phyloP scores from a whole-genome alignment of 1,139 yeast genomes.

The Debaryomyces subglobosus region DNA sequence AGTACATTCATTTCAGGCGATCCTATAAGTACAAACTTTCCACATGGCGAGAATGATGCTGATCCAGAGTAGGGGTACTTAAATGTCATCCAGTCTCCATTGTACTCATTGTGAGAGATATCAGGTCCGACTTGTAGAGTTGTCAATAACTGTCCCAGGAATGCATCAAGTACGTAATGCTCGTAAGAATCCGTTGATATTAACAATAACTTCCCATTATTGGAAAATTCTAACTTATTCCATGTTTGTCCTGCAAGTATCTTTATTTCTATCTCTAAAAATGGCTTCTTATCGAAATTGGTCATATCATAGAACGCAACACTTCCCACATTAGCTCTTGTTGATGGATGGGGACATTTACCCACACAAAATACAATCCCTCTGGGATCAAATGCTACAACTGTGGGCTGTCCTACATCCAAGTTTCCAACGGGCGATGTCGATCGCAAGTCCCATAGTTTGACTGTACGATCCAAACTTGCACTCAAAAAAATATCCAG shows the following conservation, averaged over 20 bases:
- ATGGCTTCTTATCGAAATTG: constrained; percentile 57
- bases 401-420: constrained; percentile 57
- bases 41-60: constrained; percentile 82
- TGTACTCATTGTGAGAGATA: constrained; percentile 22
- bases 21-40: constrained; percentile 69
- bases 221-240: constrained; percentile 79
- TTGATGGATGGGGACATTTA: constrained; percentile 26
- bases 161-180: constrained; percentile 73
- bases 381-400: constrained; percentile 77
- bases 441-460: constrained; percentile 82
- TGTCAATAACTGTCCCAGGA: constrained; percentile 62
- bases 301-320: constrained; percentile 65
- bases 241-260: constrained; percentile 41
- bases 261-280: constrained; percentile 43
- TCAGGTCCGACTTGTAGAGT: constrained; percentile 37
- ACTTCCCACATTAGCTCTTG: constrained; percentile 32
- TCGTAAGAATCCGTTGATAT: constrained; percentile 57
- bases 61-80: constrained; percentile 61
- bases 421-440: constrained; percentile 65
- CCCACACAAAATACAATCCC: constrained; percentile 82
- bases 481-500: constrained; percentile 70
- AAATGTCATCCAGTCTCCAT: constrained; percentile 27
- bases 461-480: constrained; percentile 75
- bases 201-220: constrained; percentile 76
- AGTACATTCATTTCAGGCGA: constrained; percentile 58